Percentiles rank a stretch among this genome's conserved stretches.
Conservation (phyloP, 768 basidiomycete genomes). For the Psilocybe cubensis region DNA sequence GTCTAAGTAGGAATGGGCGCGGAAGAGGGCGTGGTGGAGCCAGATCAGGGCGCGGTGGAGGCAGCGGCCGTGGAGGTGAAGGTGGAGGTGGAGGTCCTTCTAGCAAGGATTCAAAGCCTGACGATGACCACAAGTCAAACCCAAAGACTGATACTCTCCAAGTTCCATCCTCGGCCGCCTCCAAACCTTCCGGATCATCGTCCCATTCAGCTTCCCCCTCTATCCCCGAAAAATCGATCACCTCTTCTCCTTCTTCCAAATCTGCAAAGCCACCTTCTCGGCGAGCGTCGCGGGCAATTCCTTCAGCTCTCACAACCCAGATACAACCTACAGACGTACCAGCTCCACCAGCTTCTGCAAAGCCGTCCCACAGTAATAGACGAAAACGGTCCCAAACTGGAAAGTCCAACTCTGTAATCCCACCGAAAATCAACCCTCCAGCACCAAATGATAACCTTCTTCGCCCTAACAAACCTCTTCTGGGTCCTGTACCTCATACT, state of each 20-base stretch:
- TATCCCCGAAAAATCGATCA: conserved; percentile 27
- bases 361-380: conserved; percentile 47
- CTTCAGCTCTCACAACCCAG: conserved; percentile 28
- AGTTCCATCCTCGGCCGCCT: background rate
- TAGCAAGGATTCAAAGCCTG: conserved; percentile 17
- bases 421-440: conserved; percentile 36
- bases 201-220: conserved; percentile 11
- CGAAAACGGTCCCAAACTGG: conserved; percentile 52
- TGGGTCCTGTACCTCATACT: conserved; percentile 36
- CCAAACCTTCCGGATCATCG: conserved; percentile 9
- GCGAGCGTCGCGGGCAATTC: conserved; percentile 34
- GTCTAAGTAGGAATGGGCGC: conserved; percentile 40
- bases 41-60: conserved; percentile 32
- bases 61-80: too few relatives aligned
- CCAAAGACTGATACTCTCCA: conserved; percentile 14
- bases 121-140: conserved; percentile 9
- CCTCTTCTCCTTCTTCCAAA: conserved; percentile 20
- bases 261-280: conserved; percentile 37
- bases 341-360: conserved; percentile 34
- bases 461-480: conserved; percentile 33
- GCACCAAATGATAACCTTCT: conserved; percentile 35
- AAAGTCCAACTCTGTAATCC: conserved; percentile 26
- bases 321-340: conserved; percentile 23
- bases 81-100: conserved; percentile 33
- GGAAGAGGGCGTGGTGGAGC: conserved; percentile 42